Conservation (phyloP, 2,329 filamentous ascomycete species). For the Nigrograna mackinnonii region DNA sequence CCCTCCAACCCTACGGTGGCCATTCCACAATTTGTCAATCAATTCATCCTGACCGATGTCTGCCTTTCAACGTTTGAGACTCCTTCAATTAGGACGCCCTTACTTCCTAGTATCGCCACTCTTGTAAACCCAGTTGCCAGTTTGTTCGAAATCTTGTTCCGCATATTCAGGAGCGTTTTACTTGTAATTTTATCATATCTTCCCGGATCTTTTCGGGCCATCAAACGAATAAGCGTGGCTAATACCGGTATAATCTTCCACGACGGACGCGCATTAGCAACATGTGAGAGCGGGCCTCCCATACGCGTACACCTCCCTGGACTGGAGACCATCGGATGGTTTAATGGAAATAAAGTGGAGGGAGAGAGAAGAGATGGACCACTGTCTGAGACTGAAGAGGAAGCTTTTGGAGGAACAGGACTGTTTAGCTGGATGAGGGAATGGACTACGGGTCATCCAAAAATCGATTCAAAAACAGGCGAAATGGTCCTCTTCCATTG, state of each 20-base stretch:
- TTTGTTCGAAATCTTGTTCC: conserved; percentile 53
- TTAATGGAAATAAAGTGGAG: conserved; percentile 62
- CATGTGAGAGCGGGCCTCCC: conserved; percentile 72
- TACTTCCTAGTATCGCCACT: conserved; percentile 70
- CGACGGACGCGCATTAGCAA: conserved; percentile 69
- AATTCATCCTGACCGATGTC: conserved; percentile 70
- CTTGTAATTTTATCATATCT: conserved; percentile 62
- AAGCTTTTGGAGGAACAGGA: conserved; percentile 58
- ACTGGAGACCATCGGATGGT: conserved; percentile 73
- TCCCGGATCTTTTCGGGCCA: conserved; percentile 57
- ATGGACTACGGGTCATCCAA: conserved; percentile 72
- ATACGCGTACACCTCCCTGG: conserved; percentile 66
- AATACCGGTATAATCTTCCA: conserved; percentile 71
- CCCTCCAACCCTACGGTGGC: conserved; percentile 43
- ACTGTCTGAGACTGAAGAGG: conserved; percentile 16
- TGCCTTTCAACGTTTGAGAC: conserved; percentile 59
- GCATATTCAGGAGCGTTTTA: conserved; percentile 60
- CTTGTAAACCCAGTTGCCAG: conserved; percentile 63
- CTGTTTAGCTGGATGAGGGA: conserved; percentile 66
- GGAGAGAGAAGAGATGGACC: conserved; percentile 43
- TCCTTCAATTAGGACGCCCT: conserved; percentile 54
- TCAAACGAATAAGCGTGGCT: conserved; percentile 71
- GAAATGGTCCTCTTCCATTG: conserved; percentile 72
- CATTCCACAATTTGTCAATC: conserved; percentile 68
- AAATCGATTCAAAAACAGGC: conserved; percentile 65